Evolutionary conservation across 2,329 filamentous ascomycete species (phyloP).

Genomic region (Graphilbum sp.): DNA sequence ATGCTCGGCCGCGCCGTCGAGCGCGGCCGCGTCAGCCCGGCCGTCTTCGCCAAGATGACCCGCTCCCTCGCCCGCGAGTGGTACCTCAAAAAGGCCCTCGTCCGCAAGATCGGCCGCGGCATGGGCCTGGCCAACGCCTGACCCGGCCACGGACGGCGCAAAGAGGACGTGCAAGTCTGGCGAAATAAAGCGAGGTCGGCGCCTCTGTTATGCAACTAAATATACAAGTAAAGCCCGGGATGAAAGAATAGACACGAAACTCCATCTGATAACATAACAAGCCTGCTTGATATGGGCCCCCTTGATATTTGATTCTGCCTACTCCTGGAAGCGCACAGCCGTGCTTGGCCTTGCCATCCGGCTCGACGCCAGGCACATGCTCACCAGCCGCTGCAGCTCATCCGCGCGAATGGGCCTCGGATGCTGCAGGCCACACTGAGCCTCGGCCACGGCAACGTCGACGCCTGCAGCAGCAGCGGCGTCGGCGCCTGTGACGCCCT

Average conservation of each 20-base stretch:
- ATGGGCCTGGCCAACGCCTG: constrained; percentile 41
- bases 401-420: constrained; percentile 13
- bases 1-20: constrained; percentile 62
- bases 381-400: constrained; percentile 11
- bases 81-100: constrained; percentile 69
- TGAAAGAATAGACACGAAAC: too few species aligned
- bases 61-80: constrained; percentile 60
- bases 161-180: neutral
- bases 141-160: neutral
- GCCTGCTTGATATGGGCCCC: too few species aligned
- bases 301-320: too few species aligned
- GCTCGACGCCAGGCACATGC: constrained; percentile 9
- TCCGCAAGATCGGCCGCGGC: constrained; percentile 59
- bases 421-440: constrained; percentile 13
- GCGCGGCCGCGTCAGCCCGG: constrained; percentile 49
- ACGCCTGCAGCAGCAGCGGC: neutral
- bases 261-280: too few species aligned
- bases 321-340: too few species aligned
- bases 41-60: constrained; percentile 67
- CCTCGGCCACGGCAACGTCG: constrained; percentile 10
- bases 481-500: neutral
- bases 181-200: too few species aligned
- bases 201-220: neutral
- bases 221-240: too few species aligned
- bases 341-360: too few species aligned